Evolutionary conservation across 345 rosid species (phyloP), one percentile per base, ranked within the genome.

Genomic region (Orychophragmus violaceus): DNA sequence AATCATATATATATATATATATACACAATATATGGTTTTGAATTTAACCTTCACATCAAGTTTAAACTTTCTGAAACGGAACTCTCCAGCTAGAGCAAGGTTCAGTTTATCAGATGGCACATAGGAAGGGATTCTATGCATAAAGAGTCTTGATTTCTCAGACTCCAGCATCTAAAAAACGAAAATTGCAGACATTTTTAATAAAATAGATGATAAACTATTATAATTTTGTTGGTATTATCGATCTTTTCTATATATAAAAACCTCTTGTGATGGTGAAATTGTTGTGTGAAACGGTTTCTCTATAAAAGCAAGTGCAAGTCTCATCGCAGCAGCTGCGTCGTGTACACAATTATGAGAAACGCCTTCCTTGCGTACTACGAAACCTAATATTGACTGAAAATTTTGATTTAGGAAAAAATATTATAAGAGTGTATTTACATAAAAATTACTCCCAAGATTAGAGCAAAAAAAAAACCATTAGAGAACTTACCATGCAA

Each of bases 341-440:
- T 91, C 98, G 19, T 89, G 89, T 10, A 82, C 45, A 74, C 95
- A 89, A 60, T 85, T 72, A 72, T 91, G 96, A 2, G 95, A 81
- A 67, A 87, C 81, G 5, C 87, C 90, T 14, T 64, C 45, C 74
- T 78, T 70, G 60, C 88, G 83, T 29, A 91, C 76, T 72, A 84
- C 85, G 30, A 76, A 81, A 25, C 88, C 87, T 67, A 87, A 78
- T 29, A 85, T 65, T 29, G 78, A 62, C 94, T 88, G 87, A 27
- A 66, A 39, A 59, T 55, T 13, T 24, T 32, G n/a, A 25, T 27
- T 33, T 2, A 2, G 54, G 11, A 35, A 0, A 14, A 14, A 1
- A 7, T 16, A n/a, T 41, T 41, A 2, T 6, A 14, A 9, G 6
- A 41, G 21, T 16, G n/a, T n/a, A n/a, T n/a, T n/a, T n/a, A n/a